phyloP scores from a whole-genome alignment of 768 basidiomycete species.

The Plicaturopsis crispa region DNA sequence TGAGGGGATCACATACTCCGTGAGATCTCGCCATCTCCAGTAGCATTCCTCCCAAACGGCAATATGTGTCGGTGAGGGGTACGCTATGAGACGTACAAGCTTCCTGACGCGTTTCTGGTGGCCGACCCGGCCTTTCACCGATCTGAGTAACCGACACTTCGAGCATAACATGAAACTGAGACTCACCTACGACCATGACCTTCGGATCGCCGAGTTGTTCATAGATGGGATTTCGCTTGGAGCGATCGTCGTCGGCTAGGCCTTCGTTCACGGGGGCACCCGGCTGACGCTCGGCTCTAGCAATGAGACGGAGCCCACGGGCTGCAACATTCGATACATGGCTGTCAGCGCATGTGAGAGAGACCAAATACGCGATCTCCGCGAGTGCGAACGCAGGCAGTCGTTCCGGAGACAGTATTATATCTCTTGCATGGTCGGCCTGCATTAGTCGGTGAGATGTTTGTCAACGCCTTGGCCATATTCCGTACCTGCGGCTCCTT shows the following conservation, averaged over 20 bases:
- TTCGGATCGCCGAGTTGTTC: slow-evolving; percentile 76
- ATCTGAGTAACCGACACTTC: slow-evolving; percentile 6
- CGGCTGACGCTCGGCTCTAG: slow-evolving; percentile 58
- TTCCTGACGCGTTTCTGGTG: slow-evolving; percentile 78
- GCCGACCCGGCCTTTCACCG: slow-evolving; percentile 54
- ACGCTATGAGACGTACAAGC: slow-evolving; percentile 55
- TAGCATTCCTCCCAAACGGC: slow-evolving; percentile 83
- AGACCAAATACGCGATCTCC: slow-evolving; percentile 68
- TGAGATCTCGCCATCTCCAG: slow-evolving; percentile 62
- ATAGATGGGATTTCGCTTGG: slow-evolving; percentile 66
- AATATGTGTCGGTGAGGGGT: slow-evolving; percentile 58
- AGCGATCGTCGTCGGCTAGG: slow-evolving; percentile 52
- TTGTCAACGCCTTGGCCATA: neutral
- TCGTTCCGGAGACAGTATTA: slow-evolving; percentile 46
- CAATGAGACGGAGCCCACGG: slow-evolving; percentile 58
- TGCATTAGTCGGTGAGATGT: slow-evolving; percentile 13
- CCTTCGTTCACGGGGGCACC: slow-evolving; percentile 43
- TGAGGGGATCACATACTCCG: slow-evolving; percentile 44
- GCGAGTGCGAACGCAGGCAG: slow-evolving; percentile 57
- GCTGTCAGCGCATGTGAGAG: slow-evolving; percentile 62
- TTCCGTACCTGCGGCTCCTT: slow-evolving; percentile 35
- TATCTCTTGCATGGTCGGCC: slow-evolving; percentile 34
- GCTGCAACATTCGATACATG: slow-evolving; percentile 63
- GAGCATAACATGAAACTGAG: neutral
- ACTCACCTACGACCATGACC: slow-evolving; percentile 59